Base-by-base conservation (phyloP, 2,329 filamentous ascomycete species). In the Fusarium oxysporum region DNA sequence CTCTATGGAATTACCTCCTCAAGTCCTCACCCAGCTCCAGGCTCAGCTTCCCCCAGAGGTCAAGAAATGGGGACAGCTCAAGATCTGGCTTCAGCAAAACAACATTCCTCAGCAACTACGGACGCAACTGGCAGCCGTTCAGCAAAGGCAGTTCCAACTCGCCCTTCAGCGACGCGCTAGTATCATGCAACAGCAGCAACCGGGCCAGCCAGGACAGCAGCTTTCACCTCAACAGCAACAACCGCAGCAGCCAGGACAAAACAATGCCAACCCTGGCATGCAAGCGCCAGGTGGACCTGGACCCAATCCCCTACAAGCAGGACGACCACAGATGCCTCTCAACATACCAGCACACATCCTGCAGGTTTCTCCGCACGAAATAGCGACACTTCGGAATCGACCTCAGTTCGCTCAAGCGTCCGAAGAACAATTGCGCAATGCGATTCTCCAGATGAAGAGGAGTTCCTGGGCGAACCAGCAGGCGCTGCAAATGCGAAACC, bases 21-120 rank as follows among this genome's bases (percentile, higher is more conserved):
- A 80, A 19, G 72, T 86, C 9, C 68, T 83, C 13, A 65, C 25
- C 19, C 74, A 80, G 19, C 75, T 81, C 7, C 74, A 67, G 25
- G 13, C 56, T 17, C 77, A 77, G 25, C 63, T 86, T 6, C 84
- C 85, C 4, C 74, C 79, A 0, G 84, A 87, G 1, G 74, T 86
- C 9, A 86, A 86, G 77, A 88, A 85, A 69, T 88, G 86, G 86
- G 79, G 80, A 21, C 84, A 86, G 7, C 77, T 88, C 16, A 85
- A 85, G 73, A 64, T 73, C 4, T 87, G 84, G 83, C 71, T 86
- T 8, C 69, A 68, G 14, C 80, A 82, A 56, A 84, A 83, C 53
- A 82, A 80, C 55, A 65, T 84, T 2, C 70, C 81, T 1, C 78
- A 79, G 9, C 66, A 78, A 5, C 57, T 80, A 13, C 80, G 81